These are phyloP conservation scores for Cercospora sp. DNA, from an alignment of 2,329 filamentous ascomycete genomes.

Conservation along the genomic window DNA sequence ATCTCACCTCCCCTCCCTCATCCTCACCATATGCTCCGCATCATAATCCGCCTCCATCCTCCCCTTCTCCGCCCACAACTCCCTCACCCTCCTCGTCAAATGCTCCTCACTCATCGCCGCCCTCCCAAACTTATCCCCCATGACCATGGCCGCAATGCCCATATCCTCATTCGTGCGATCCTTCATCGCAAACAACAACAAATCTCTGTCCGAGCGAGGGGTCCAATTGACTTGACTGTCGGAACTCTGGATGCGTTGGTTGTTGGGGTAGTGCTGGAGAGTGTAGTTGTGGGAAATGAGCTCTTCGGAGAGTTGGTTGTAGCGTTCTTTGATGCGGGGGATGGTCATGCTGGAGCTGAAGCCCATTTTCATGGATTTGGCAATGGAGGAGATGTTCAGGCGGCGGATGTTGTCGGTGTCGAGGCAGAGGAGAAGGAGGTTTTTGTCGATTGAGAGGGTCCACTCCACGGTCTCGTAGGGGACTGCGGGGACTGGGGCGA, in stretches of 20 bases:
- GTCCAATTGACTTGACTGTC: background rate
- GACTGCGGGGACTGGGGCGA: background rate
- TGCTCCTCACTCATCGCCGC: background rate
- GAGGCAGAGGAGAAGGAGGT: constrained; percentile 4
- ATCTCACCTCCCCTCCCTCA: background rate
- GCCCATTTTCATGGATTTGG: background rate
- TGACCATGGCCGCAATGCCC: background rate
- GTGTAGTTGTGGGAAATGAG: background rate
- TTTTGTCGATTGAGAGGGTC: constrained; percentile 5
- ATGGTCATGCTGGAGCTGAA: background rate
- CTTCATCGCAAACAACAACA: background rate
- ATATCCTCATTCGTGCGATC: background rate
- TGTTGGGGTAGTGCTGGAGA: background rate
- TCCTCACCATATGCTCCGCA: constrained; percentile 3
- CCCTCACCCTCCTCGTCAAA: background rate
- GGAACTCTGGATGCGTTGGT: background rate
- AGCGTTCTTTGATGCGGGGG: background rate
- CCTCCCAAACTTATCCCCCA: constrained; percentile 1
- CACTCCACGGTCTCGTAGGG: background rate
- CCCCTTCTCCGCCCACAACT: constrained; percentile 5
- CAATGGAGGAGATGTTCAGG: background rate
- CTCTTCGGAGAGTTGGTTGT: background rate
- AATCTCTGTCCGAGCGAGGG: background rate
- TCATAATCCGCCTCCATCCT: constrained; percentile 7
- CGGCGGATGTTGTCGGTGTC: background rate